phyloP scores from a whole-genome alignment of 352 stramenopile species.

The Phytophthora lateralis region DNA sequence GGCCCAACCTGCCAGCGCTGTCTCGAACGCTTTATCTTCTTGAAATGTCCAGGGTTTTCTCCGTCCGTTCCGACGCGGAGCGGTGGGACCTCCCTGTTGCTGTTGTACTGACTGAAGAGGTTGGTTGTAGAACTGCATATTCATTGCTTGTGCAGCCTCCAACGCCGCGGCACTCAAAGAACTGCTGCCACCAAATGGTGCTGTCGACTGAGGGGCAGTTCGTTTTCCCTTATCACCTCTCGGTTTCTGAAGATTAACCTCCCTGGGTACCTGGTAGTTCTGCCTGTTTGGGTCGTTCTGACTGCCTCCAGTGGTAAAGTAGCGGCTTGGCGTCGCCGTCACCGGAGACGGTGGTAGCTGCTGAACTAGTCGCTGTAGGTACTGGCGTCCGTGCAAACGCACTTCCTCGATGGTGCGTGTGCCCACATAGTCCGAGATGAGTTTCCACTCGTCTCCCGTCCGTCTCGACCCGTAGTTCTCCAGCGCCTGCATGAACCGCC shows the following conservation, averaged over 20 bases:
- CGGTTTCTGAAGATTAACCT: slow-evolving; percentile 14
- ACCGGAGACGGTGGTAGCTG: slow-evolving; percentile 34
- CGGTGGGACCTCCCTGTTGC: slow-evolving; percentile 14
- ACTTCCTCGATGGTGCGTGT: slow-evolving; percentile 37
- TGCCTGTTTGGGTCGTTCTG: slow-evolving; percentile 39
- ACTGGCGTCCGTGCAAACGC: neutral
- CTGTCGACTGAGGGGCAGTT: neutral
- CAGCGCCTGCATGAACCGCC: slow-evolving; percentile 80
- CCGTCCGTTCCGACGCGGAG: slow-evolving; percentile 31
- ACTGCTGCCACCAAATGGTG: slow-evolving; percentile 8
- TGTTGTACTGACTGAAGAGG: slow-evolving; percentile 17
- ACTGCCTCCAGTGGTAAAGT: slow-evolving; percentile 26
- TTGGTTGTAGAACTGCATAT: slow-evolving; percentile 22
- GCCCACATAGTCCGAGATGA: slow-evolving; percentile 76
- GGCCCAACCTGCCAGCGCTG: slow-evolving; percentile 63
- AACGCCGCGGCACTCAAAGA: slow-evolving; percentile 31
- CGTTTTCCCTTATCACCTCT: slow-evolving; percentile 19
- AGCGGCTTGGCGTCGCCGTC: slow-evolving; percentile 15
- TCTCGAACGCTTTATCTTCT: slow-evolving; percentile 86
- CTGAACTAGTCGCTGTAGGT: slow-evolving; percentile 16
- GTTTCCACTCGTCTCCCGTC: slow-evolving; percentile 68
- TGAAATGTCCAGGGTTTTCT: slow-evolving; percentile 76
- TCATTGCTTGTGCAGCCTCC: slow-evolving; percentile 38
- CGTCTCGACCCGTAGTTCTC: slow-evolving; percentile 62
- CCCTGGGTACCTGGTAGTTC: slow-evolving; percentile 27